Evolutionary conservation across 768 basidiomycete genomes (phyloP).

Genomic region (Pleurotus citrinopileatus): DNA sequence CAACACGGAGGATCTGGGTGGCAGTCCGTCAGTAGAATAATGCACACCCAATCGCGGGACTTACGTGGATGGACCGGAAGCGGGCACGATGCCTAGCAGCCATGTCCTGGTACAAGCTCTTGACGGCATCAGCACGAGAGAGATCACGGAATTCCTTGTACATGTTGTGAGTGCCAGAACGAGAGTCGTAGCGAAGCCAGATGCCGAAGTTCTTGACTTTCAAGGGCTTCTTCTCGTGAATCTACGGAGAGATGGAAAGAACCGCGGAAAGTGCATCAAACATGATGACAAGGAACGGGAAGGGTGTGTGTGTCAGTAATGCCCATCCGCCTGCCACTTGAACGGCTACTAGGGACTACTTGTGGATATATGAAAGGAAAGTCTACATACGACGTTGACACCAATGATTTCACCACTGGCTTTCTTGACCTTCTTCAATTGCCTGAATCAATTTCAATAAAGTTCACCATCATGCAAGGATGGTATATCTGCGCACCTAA

Average conservation of each 20-base stretch:
- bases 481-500: conserved; percentile 53
- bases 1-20: conserved; percentile 89
- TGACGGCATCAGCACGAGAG: conserved; percentile 91
- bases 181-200: conserved; percentile 99
- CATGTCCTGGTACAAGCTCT: conserved; percentile 99
- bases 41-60: conserved; percentile 22
- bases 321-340: conserved; percentile 86
- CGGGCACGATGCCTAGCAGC: conserved; percentile 98
- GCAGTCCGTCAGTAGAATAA: neutral
- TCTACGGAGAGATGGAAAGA: conserved; percentile 51
- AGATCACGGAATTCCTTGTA: conserved; percentile 99
- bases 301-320: conserved; percentile 42
- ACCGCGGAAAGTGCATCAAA: conserved; percentile 26
- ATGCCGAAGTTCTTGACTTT: conserved; percentile 99
- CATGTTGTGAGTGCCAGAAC: conserved; percentile 99
- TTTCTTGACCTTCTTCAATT: conserved; percentile 99
- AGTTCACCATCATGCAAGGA: neutral
- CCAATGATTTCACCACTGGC: conserved; percentile 99
- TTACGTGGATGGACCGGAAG: conserved; percentile 96
- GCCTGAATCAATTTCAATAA: conserved; percentile 44
- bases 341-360: conserved; percentile 63
- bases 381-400: conserved; percentile 90
- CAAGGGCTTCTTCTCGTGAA: conserved; percentile 95
- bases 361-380: conserved; percentile 32
- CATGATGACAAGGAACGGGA: conserved; percentile 18